Conservation (phyloP, 2,329 filamentous ascomycete genomes). For the Cladorrhinum sp. region DNA sequence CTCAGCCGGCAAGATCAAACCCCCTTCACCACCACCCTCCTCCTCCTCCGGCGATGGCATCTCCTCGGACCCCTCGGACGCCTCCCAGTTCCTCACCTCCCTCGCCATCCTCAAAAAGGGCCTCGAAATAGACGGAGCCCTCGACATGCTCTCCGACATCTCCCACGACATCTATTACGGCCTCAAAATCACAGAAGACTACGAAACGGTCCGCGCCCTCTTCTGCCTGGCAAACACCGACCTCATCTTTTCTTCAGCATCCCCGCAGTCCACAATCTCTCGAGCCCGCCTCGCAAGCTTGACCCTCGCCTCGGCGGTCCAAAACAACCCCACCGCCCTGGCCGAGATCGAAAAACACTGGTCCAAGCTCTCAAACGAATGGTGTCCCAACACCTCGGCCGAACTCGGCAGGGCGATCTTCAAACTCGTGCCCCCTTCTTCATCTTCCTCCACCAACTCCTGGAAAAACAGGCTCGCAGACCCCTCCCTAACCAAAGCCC, state of each 20-base stretch:
- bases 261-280: slow-evolving; percentile 27
- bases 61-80: slow-evolving; percentile 23
- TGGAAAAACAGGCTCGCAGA: not conserved
- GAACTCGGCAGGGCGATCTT: slow-evolving; percentile 41
- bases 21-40: slow-evolving; percentile 40
- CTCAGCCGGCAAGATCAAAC: slow-evolving; percentile 54
- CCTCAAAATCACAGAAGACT: slow-evolving; percentile 57
- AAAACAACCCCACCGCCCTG: slow-evolving; percentile 64
- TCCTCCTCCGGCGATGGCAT: slow-evolving; percentile 37
- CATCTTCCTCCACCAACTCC: not conserved
- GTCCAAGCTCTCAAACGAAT: slow-evolving; percentile 38
- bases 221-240: slow-evolving; percentile 52
- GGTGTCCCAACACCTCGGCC: slow-evolving; percentile 33
- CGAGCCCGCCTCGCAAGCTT: slow-evolving; percentile 52
- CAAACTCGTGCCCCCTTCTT: slow-evolving; percentile 35
- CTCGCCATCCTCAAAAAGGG: slow-evolving; percentile 49
- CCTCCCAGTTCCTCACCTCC: slow-evolving; percentile 41
- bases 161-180: slow-evolving; percentile 70
- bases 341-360: slow-evolving; percentile 49
- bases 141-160: slow-evolving; percentile 59
- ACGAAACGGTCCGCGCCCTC: slow-evolving; percentile 51
- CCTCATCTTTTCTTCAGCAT: slow-evolving; percentile 21
- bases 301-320: slow-evolving; percentile 55
- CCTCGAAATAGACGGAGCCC: slow-evolving; percentile 45
- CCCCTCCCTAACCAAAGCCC: slow-evolving; percentile 33